phyloP scores from a whole-genome alignment of 257 asterid species.

The Nicotiana tabacum region DNA sequence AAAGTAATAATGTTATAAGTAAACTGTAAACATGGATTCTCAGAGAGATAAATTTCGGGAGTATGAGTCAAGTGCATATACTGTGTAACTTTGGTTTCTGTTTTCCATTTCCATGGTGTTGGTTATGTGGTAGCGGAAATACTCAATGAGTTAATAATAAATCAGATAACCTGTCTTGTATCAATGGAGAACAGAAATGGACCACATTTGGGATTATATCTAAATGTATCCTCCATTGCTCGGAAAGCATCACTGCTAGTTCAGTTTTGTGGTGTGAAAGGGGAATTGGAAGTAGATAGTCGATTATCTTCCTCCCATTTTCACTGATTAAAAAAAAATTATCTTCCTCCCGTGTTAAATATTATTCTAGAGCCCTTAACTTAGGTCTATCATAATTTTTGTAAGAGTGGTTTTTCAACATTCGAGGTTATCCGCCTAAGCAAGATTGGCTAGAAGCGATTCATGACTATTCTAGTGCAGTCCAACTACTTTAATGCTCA shows the following conservation, averaged over 20 bases:
- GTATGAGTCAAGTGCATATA: neutral
- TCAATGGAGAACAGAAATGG: neutral
- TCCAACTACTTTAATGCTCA: neutral
- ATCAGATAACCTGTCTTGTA: neutral
- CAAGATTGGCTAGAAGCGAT: neutral
- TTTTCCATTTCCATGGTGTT: neutral
- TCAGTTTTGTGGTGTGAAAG: neutral
- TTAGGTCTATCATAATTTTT: neutral
- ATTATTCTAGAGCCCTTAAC: neutral
- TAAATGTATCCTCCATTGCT: neutral
- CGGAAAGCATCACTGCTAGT: neutral
- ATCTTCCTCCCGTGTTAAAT: neutral
- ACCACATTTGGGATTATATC: neutral
- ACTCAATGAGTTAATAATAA: neutral
- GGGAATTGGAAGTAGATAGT: neutral
- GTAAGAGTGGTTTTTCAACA: neutral
- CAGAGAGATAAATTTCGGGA: neutral
- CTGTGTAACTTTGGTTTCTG: neutral
- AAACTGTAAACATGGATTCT: neutral
- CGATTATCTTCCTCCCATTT: neutral
- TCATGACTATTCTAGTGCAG: neutral
- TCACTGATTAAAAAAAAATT: neutral
- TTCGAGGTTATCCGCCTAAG: neutral
- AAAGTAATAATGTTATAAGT: neutral
- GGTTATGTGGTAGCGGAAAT: neutral